Evolutionary conservation across 108 stramenopile genomes (phyloP), one percentile per base, ranked within the genome.

Genomic region (Fragilariopsis cylindrus): DNA sequence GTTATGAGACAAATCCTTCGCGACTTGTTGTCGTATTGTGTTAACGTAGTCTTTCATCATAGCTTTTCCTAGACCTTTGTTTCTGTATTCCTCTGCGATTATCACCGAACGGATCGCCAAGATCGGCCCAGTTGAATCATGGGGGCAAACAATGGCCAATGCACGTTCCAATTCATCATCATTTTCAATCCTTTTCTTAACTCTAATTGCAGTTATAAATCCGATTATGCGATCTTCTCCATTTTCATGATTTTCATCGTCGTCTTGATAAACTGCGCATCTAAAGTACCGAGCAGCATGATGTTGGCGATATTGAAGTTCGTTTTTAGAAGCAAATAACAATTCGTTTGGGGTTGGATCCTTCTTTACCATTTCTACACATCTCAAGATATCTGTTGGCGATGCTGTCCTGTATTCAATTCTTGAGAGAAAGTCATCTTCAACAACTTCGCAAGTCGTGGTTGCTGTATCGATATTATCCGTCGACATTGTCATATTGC

Each of bases 41-140:
- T 84, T 76, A 44, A 94, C 70, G 73, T 96, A 96, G 54, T 93
- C 78, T 48, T 82, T 68, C 19, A 90, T 65, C 84, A 89, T 89
- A 48, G 80, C 71, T 21, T 84, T 90, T n/a, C 76, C 85, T 53
- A 89, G 54, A 19, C 92, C 90, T 60, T 69, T 15, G 12, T 77
- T 56, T 67, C 88, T 85, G 67, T 92, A 85, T 73, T 85, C 85
- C 63, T 82, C 62, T 30, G 70, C 77, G 11, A 95, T 86, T 0
- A 91, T 92, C 44, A 97, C 85, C 1, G 88, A 92, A 72, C 97
- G 98, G 60, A 98, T 92, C 71, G 92, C 93, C 16, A 98, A 73
- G 2, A 90, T 80, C 7, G 75, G 57, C 7, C 96, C 96, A 8
- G 48, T 57, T 13, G 96, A 84, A 65, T 89, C 87, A 67, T 97